phyloP scores from a whole-genome alignment of 306 rosid genomes.

The Dryas alaskensis region DNA sequence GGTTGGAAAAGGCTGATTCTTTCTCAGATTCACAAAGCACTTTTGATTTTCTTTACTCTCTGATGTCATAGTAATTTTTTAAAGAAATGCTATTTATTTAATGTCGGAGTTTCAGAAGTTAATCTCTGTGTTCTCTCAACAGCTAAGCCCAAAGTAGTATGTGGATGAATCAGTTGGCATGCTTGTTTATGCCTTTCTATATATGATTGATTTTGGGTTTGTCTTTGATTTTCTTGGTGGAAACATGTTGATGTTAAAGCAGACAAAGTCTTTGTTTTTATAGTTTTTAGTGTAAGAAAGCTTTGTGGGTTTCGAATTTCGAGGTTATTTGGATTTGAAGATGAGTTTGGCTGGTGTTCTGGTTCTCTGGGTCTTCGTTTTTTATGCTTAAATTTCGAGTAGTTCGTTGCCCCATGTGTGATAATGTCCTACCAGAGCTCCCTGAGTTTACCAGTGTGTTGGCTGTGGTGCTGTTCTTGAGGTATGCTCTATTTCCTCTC shows the following conservation, averaged over 20 bases:
- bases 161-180: background rate
- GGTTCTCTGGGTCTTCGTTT: conserved; percentile 21
- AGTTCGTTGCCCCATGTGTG: too few species aligned
- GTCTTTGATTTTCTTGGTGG: background rate
- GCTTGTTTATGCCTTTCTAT: background rate
- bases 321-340: conserved; percentile 21
- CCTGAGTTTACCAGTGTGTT: conserved; percentile 36
- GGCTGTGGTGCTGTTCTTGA: conserved; percentile 38
- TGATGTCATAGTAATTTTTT: too few species aligned
- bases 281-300: background rate
- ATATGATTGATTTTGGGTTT: background rate
- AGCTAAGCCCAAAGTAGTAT: background rate
- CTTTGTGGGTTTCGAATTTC: conserved; percentile 7
- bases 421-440: conserved; percentile 21
- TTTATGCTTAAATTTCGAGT: background rate
- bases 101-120: background rate
- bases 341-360: conserved; percentile 17
- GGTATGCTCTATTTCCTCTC: conserved; percentile 24
- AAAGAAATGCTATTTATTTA: too few species aligned
- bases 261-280: background rate
- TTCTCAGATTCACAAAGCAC: too few species aligned
- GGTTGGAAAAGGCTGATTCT: too few species aligned
- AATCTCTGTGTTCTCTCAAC: background rate
- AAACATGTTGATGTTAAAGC: background rate
- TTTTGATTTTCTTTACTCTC: too few species aligned